A percentile compares a stretch with the other conserved stretches of the same genome.
phyloP scores from a whole-genome alignment of 805 yeast species.

The Pichia gijzeniarum region DNA sequence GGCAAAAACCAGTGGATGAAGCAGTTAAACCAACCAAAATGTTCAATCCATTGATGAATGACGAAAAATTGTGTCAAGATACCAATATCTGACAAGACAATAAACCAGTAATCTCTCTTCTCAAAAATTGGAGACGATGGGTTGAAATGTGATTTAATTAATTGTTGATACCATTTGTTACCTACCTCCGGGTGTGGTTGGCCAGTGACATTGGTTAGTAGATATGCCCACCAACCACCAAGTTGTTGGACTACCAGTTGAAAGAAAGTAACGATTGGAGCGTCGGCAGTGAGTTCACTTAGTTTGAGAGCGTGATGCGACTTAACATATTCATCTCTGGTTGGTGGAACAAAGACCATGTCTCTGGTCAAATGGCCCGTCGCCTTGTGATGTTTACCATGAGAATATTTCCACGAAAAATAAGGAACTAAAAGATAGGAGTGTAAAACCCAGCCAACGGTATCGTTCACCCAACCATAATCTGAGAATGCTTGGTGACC shows the following conservation, averaged over 20 bases:
- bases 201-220: slow-evolving; percentile 69
- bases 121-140: slow-evolving; percentile 74
- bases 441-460: slow-evolving; percentile 79
- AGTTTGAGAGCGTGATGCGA: slow-evolving; percentile 26
- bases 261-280: slow-evolving; percentile 61
- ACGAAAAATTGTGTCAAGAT: slow-evolving; percentile 44
- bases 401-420: slow-evolving; percentile 81
- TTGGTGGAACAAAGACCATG: slow-evolving; percentile 77
- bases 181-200: slow-evolving; percentile 46
- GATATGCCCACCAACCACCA: slow-evolving; percentile 70
- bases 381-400: slow-evolving; percentile 85
- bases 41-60: slow-evolving; percentile 53
- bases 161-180: slow-evolving; percentile 29
- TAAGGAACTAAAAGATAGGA: slow-evolving; percentile 76
- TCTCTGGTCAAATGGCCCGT: slow-evolving; percentile 79
- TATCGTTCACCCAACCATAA: slow-evolving; percentile 64
- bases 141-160: slow-evolving; percentile 58
- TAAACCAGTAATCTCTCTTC: slow-evolving; percentile 62
- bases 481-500: slow-evolving; percentile 85
- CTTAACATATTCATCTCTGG: slow-evolving; percentile 47
- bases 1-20: slow-evolving; percentile 71
- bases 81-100: slow-evolving; percentile 71
- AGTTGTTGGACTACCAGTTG: slow-evolving; percentile 60
- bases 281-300: slow-evolving; percentile 60
- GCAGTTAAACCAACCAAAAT: slow-evolving; percentile 57